A percentile compares a stretch with the other conserved stretches of the same genome.
Evolutionary conservation across 768 basidiomycete species (phyloP).

Genomic region (Myochromella boudieri): DNA sequence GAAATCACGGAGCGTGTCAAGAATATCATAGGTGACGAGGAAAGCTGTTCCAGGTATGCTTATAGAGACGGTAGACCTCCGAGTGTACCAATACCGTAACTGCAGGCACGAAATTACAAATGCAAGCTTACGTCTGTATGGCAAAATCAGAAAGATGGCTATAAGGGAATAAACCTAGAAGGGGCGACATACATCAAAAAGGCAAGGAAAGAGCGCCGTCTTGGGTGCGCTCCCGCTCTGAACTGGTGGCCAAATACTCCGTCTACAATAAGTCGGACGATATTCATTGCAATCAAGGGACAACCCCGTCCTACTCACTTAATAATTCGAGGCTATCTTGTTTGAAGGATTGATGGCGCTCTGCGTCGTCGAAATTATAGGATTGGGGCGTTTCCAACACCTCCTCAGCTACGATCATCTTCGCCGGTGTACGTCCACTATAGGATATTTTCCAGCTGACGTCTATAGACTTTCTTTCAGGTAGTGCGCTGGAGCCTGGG

Average conservation of each 20-base stretch:
- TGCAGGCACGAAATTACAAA: slow-evolving; percentile 7
- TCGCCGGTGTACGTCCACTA: slow-evolving; percentile 24
- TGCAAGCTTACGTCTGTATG: background rate
- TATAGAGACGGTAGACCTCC: slow-evolving; percentile 29
- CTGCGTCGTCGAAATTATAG: slow-evolving; percentile 22
- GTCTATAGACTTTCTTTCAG: slow-evolving; percentile 18
- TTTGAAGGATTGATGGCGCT: slow-evolving; percentile 14
- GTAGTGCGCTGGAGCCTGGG: slow-evolving; percentile 7
- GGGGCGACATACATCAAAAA: slow-evolving; percentile 5
- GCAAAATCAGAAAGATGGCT: background rate
- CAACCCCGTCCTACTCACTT: slow-evolving; percentile 17
- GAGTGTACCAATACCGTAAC: slow-evolving; percentile 31
- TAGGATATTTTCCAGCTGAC: slow-evolving; percentile 32
- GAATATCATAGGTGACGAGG: slow-evolving; percentile 11
- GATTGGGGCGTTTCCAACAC: background rate
- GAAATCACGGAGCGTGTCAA: background rate
- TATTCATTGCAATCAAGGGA: background rate
- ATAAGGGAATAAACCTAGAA: too few species aligned
- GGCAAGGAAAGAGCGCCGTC: slow-evolving; percentile 17
- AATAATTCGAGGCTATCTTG: slow-evolving; percentile 23
- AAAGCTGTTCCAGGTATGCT: slow-evolving; percentile 23
- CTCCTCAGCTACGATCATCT: slow-evolving; percentile 18
- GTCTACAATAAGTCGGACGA: slow-evolving; percentile 15
- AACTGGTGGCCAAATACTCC: slow-evolving; percentile 27
- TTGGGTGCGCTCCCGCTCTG: slow-evolving; percentile 26